phyloP scores from a whole-genome alignment of 2,329 filamentous ascomycete species.

The Plenodomus lindquistii region DNA sequence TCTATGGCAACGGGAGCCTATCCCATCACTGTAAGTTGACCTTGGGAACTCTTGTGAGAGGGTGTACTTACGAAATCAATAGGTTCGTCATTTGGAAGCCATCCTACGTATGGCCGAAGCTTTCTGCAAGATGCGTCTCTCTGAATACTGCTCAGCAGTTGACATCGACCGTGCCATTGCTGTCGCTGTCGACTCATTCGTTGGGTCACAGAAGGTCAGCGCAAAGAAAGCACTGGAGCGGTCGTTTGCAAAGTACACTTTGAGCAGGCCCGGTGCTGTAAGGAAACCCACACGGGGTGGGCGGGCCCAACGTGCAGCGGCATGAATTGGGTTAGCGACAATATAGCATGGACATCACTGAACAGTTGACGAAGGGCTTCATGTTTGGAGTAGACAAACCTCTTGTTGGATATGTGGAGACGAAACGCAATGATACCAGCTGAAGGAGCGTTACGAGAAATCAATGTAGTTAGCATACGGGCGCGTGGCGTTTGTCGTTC shows the following conservation, averaged over 20 bases:
- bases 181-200: constrained; percentile 94
- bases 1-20: constrained; percentile 93
- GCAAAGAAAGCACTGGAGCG: constrained; percentile 94
- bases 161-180: constrained; percentile 98
- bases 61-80: constrained; percentile 18
- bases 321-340: constrained; percentile 11
- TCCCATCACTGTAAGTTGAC: constrained; percentile 82
- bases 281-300: constrained; percentile 28
- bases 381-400: constrained; percentile 1
- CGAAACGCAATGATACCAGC: constrained; percentile 22
- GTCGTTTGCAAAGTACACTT: constrained; percentile 90
- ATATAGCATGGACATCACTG: too few species aligned
- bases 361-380: neutral
- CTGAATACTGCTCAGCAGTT: constrained; percentile 84
- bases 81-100: constrained; percentile 96
- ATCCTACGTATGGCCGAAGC: constrained; percentile 94
- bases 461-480: neutral
- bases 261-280: constrained; percentile 51
- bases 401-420: constrained; percentile 7
- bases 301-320: constrained; percentile 34
- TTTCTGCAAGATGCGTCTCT: constrained; percentile 98
- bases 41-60: too few species aligned
- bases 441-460: neutral
- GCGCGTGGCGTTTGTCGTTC: neutral
- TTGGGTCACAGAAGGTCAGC: constrained; percentile 94